phyloP scores from a whole-genome alignment of 176 grass and related monocot genomes.

The Raddia guianensis region DNA sequence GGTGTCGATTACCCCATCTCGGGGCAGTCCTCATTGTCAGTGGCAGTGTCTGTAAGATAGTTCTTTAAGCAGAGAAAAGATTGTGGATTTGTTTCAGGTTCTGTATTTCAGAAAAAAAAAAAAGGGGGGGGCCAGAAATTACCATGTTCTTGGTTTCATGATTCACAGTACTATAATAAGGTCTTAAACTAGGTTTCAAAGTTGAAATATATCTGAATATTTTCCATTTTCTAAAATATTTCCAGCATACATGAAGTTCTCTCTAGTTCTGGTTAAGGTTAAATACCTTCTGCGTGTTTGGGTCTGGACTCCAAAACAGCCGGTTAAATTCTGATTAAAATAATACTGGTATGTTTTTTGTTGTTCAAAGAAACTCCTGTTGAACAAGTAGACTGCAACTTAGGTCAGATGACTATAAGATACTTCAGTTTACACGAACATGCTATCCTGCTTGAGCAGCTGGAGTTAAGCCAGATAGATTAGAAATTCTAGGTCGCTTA shows the following conservation, averaged over 20 bases:
- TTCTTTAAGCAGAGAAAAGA: constrained; percentile 40
- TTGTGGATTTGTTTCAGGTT: constrained; percentile 38
- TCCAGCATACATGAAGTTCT: not conserved
- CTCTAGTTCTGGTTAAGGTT: not conserved
- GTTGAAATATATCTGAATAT: not conserved
- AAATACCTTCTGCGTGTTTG: not conserved
- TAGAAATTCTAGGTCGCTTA: constrained; percentile 1
- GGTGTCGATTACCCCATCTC: constrained; percentile 54
- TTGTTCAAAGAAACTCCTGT: not conserved
- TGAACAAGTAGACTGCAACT: not conserved
- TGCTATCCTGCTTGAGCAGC: constrained; percentile 8
- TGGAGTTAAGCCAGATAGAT: constrained; percentile 19
- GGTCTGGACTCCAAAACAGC: not conserved
- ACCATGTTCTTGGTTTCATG: not conserved
- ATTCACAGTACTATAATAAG: not conserved
- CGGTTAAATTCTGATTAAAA: not conserved
- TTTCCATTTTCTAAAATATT: not conserved
- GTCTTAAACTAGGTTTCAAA: not conserved
- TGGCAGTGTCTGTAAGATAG: constrained; percentile 70
- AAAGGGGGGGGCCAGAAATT: not conserved
- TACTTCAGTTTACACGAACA: not conserved
- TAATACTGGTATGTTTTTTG: not conserved
- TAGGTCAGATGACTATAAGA: not conserved
- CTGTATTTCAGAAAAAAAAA: constrained; percentile 23
- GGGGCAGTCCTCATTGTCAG: constrained; percentile 39